Evolutionary conservation across 345 rosid species (phyloP), one percentile per base, ranked within the genome.

Genomic region (Mallotus nudiflorus): DNA sequence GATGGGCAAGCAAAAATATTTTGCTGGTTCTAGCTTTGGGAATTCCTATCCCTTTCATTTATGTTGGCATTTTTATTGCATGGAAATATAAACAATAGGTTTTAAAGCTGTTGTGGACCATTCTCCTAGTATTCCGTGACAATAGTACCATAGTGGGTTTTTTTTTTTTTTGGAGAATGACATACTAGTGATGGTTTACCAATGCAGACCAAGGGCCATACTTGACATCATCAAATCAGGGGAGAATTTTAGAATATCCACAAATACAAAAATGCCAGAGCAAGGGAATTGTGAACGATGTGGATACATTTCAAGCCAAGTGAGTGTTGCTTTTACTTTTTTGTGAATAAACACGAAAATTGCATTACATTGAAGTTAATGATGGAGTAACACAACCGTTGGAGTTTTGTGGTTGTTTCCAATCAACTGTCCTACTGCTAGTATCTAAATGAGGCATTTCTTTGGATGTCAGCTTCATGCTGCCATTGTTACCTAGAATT

Each of bases 281-380:
- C 97, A 91, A 83, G 98, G 97, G 42, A 90, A 83, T 2, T 95
- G 99, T 66, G 93, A 90, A 83, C 82, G 91, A 33, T 90, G 99
- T 56, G 97, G 99, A 14, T 94, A 94, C 70, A 92, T 94, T 20
- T 91, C 99, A 52, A 91, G 99, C 82, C 99, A 94, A 93, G 97
- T 91, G 70, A 79, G 70, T 56, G 13, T 64, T 71, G 70, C 51
- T 77, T 62, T 62, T 58, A 29, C 59, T 42, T 18, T 46, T 42
- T 18, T 57, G 28, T 29, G 16, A 20, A 2, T 19, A 22, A 25
- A 19, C 50, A 37, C 8, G n/a, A 33, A 54, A 16, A 13, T 71
- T 22, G 45, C 6, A 1, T 31, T 20, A 56, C 54, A n/a, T 12
- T 20, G 44, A 19, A 12, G 14, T 7, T 22, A 16, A 1, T 29